Conservation (phyloP, 2,329 filamentous ascomycete species). For the Mycosphaerelloides madeirae region DNA sequence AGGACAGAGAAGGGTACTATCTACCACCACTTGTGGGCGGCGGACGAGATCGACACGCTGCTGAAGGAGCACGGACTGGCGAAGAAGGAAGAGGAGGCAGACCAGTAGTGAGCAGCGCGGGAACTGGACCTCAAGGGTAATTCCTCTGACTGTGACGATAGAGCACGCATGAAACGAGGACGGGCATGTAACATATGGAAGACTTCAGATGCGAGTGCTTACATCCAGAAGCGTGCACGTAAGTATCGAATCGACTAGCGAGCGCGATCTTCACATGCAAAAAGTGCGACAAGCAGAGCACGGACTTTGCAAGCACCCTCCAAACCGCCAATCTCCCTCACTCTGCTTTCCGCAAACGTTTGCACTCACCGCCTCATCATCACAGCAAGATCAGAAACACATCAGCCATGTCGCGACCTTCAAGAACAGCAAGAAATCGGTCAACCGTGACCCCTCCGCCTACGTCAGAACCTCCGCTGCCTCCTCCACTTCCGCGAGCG, state of each 20-base stretch:
- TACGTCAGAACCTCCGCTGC: background rate
- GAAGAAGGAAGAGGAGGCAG: slow-evolving; percentile 65
- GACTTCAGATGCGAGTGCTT: background rate
- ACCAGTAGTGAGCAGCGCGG: slow-evolving; percentile 10
- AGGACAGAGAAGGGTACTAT: slow-evolving; percentile 93
- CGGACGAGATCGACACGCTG: slow-evolving; percentile 90
- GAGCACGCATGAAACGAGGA: slow-evolving; percentile 1
- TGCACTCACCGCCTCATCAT: no score
- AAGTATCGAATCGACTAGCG: background rate
- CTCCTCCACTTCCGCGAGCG: background rate
- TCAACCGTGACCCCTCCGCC: background rate
- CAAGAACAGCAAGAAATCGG: background rate
- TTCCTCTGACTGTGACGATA: slow-evolving; percentile 1
- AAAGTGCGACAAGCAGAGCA: background rate
- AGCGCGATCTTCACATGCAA: background rate
- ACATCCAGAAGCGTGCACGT: background rate
- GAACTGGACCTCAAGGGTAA: slow-evolving; percentile 5
- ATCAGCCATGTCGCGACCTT: no score
- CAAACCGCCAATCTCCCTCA: no score
- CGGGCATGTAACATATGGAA: slow-evolving; percentile 1
- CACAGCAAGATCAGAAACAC: no score
- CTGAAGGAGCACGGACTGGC: slow-evolving; percentile 93
- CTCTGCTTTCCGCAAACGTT: no score
- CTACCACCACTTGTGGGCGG: slow-evolving; percentile 96
- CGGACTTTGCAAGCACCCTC: background rate